Evolutionary conservation across 176 grass and related monocot species (phyloP), one percentile per base, ranked within the genome.

Genomic region (Dendrocalamus sinicus): DNA sequence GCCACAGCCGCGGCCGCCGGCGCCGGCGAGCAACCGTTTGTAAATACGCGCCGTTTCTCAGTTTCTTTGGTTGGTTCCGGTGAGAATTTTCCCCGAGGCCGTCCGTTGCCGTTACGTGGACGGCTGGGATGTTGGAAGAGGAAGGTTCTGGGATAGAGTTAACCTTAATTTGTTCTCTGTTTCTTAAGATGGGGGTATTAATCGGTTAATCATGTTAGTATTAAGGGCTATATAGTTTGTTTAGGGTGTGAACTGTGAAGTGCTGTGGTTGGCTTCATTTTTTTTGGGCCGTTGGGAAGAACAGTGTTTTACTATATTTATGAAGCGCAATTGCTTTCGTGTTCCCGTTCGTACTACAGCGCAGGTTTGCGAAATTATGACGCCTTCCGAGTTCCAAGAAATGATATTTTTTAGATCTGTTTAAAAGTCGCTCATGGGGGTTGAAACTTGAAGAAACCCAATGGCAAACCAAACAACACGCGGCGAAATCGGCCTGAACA

Each of bases 11-110:
- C 88, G 65, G 76, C 79, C 87, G 75, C 89, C 79, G 23, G 43
- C 84, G 52, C 81, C 83, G 84, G 84, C 66, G 53, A 83, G 79
- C 84, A 78, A 79, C 79, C 87, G 79, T 20, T 41, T 90, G 84
- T 90, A 90, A 77, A 90, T 90, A 77, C 71, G 40, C 52, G 14
- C 12, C 12, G 74, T 26, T 26, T 12, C 39, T 50, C 28, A 8
- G 40, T 0, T 20, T 37, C 54, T 75, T 17, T 19, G 57, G 55
- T 58, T 79, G 73, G 66, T 86, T 86, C 73, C 22, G 57, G 73
- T 60, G 67, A 83, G 67, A 79, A 85, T 77, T 89, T 55, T 83
- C 14, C 72, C 72, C 58, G 67, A 68, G 89, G 79, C 67, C 89
- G 66, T 73, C 46, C 84, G 74, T 83, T 53, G 84, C 55, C 78